Percentiles rank a stretch among this genome's conserved stretches.
phyloP scores from a whole-genome alignment of 176 grass and related monocot species.

The Musa itinerans region DNA sequence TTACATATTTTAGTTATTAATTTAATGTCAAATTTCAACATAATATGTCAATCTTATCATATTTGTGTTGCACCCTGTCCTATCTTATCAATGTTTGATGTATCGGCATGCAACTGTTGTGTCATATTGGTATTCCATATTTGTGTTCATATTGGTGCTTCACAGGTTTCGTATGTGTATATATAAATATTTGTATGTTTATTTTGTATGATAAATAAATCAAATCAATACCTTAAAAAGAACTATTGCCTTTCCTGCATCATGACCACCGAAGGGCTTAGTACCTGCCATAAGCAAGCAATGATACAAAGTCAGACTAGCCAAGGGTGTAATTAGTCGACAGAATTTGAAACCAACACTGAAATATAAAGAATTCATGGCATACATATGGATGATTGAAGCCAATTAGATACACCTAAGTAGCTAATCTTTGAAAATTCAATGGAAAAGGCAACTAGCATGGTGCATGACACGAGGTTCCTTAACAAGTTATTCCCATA shows the following conservation, averaged over 20 bases:
- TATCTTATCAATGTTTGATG: neutral
- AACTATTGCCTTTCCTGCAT: conserved; percentile 78
- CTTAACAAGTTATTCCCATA: neutral
- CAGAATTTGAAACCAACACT: neutral
- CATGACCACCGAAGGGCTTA: conserved; percentile 32
- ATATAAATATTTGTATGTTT: neutral
- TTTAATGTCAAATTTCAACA: neutral
- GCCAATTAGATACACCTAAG: neutral
- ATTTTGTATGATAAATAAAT: neutral
- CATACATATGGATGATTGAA: neutral
- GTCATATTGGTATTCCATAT: neutral
- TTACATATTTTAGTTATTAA: neutral
- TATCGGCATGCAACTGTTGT: neutral
- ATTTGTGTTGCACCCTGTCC: neutral
- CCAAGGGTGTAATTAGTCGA: neutral
- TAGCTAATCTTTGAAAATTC: neutral
- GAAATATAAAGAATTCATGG: neutral
- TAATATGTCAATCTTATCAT: neutral
- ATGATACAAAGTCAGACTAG: conserved; percentile 7
- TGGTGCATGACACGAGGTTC: too few species aligned
- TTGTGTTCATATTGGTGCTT: neutral
- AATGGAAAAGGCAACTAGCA: too few species aligned
- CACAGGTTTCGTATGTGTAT: neutral
- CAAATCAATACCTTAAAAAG: conserved; percentile 67
- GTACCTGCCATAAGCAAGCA: conserved; percentile 37